Evolutionary conservation across 2,329 filamentous ascomycete species (phyloP), one percentile per base, ranked within the genome.

Genomic region (Macroventuria anomochaeta): DNA sequence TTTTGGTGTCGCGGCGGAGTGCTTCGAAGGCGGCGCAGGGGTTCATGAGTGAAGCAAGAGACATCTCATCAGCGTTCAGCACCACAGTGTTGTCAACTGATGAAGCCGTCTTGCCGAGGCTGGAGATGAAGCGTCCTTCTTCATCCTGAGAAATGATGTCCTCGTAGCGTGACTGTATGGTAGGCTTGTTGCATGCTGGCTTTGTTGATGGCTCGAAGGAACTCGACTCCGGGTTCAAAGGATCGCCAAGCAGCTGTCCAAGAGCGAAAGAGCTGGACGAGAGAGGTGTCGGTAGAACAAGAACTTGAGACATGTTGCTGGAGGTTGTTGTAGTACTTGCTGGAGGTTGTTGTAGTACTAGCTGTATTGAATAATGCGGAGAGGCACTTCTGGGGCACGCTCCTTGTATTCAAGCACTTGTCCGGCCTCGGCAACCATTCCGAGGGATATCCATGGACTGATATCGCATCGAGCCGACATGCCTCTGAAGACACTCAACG

Each of bases 191-290:
- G 34, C 12, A 44, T 8, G 21, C 46, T 25, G 46, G 62, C 42
- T 36, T 34, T 28, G 34, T 37, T 44, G 60, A 48, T 18, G 55
- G 59, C 42, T 49, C 56, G 36, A 63, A 62, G 12, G 58, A 64
- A 25, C 41, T 28, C n/a, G 59, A 57, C 5, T 52, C 39, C 1
- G 59, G 36, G 18, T 59, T 37, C 4, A 70, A 46, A 8, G 67
- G 69, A 25, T 69, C 57, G 34, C 57, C 58, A 38, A 72, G 54
- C 31, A 73, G 54, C 48, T 73, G 69, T n/a, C 69, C 68, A 2
- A 71, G 53, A 5, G 52, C 43, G 18, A 73, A 41, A 5, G 62
- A 54, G 29, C 42, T 53, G 12, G 64, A 48, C 12, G 68, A 50
- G 10, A 68, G 59, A 34, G 68, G 65, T 7, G 56, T 42, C 18